phyloP scores from a whole-genome alignment of 1,284 basidiomycete species.

The Pterula multifida region DNA sequence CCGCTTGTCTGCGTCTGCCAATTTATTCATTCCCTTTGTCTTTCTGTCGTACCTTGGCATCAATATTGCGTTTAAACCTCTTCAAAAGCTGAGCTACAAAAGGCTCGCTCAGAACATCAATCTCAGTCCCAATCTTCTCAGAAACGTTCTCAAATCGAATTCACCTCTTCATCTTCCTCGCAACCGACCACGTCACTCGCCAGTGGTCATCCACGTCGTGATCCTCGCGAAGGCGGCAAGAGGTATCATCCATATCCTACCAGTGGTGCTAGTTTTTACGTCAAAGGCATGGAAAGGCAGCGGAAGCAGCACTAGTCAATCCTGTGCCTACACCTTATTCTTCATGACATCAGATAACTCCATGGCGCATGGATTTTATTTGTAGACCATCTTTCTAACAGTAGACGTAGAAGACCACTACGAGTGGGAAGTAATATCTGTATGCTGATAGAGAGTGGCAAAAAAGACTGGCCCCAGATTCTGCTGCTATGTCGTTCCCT shows the following conservation, averaged over 20 bases:
- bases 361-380: not conserved
- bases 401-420: not conserved
- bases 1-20: not conserved
- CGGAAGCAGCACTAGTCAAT: not conserved
- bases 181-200: not conserved
- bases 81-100: slow-evolving; percentile 16
- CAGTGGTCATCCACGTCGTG: not conserved
- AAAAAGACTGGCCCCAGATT: not conserved
- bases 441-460: not conserved
- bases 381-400: not conserved
- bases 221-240: not conserved
- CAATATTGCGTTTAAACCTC: not conserved
- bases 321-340: not conserved
- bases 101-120: slow-evolving; percentile 1
- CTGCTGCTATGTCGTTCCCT: not conserved
- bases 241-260: not conserved
- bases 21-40: not conserved
- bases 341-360: no score
- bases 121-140: not conserved
- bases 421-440: not conserved
- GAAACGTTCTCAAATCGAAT: not conserved
- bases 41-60: not conserved
- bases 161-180: not conserved
- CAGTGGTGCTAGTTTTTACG: not conserved
- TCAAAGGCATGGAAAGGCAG: not conserved